Evolutionary conservation across 306 rosid genomes (phyloP), one percentile per base, ranked within the genome.

Genomic region (Pterocarpus macrocarpus): DNA sequence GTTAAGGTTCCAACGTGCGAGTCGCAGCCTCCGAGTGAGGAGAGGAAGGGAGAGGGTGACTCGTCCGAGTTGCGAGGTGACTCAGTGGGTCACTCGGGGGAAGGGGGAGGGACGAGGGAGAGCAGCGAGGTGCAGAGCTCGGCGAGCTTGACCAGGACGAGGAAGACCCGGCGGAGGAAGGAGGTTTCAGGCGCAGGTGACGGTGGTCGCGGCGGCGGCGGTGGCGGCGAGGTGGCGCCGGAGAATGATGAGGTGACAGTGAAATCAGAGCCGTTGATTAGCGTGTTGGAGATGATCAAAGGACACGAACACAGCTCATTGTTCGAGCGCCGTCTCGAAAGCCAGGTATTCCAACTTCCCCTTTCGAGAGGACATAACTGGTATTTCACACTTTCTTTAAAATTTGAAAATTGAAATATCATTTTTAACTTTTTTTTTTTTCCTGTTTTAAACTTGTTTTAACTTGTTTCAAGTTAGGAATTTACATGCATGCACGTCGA

Each of bases 111-210:
- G 70, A 80, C 87, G 56, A 78, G 92, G 36, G 97, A 86, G 76
- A 93, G 97, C 65, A 84, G 98, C 47, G 98, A 90, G 61, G 97
- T 91, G 65, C 97, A 94, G 41, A 94, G 97, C 83, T 94, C 95
- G n/a, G 92, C 91, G 61, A 94, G 94, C 22, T 82, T 94, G 68
- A 85, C 97, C 32, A 64, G 89, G 44, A 89, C 64, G 81, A 78
- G 85, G 85, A 87, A 81, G 35, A 33, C 76, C 28, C 84, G 87
- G 22, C 80, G 75, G 47, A 85, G 84, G 65, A 78, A 74, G 86
- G 90, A 90, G 59, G 65, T 77, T 39, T 47, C 86, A 9, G 85
- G 81, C 33, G 64, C 72, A 0, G 75, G 69, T 0, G 75, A 72
- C 28, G 28, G 28, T 22, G 28, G 28, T 22, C 28, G 28, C 14